Evolutionary conservation across 192 early-diverging fungal species (phyloP), one percentile per base, ranked within the genome.

Genomic region (Rhizophagus prolifer): DNA sequence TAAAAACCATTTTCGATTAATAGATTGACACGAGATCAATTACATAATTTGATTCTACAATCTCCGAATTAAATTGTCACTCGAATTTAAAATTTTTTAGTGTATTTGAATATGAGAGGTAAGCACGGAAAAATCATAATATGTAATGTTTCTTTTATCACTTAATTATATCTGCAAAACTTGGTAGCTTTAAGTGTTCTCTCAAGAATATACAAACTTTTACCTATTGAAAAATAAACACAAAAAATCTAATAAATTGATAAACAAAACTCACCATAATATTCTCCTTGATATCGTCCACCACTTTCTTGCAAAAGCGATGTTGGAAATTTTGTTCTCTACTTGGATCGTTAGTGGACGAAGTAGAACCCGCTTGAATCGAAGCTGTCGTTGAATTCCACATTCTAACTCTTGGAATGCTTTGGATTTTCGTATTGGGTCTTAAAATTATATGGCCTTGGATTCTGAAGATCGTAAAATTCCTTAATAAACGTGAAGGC

Each of bases 301-400:
- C 58, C n/a, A 26, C 58, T 41, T 25, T 76, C 74, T 65, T 46
- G 74, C 26, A 76, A 28, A 46, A 65, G 60, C 44, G 62, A 19
- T 66, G 58, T 47, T 63, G 74, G 13, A 59, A 50, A 66, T 41
- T 46, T 34, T 41, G 74, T 2, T 76, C 74, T 10, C 59, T 59
- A 66, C 26, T 46, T 50, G 63, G 74, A n/a, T 76, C 74, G 5
- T 74, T 36, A 30, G 12, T 62, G 41, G 60, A 65, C 16, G 60
- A 50, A 58, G 30, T 50, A 50, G 36, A 34, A 54, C 30, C 23
- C 31, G 23, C 47, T 58, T 31, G 44, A 13, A 58, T 28, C 19
- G 71, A 26, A n/a, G 58, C 58, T 13, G 70, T 63, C 12, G 61
- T 25, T 7, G 74, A 66, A 36, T 66, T 76, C 74, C 74, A 76